Conservation (phyloP, 1,139 yeast species). For the Groenewaldozyma auringiensis region DNA sequence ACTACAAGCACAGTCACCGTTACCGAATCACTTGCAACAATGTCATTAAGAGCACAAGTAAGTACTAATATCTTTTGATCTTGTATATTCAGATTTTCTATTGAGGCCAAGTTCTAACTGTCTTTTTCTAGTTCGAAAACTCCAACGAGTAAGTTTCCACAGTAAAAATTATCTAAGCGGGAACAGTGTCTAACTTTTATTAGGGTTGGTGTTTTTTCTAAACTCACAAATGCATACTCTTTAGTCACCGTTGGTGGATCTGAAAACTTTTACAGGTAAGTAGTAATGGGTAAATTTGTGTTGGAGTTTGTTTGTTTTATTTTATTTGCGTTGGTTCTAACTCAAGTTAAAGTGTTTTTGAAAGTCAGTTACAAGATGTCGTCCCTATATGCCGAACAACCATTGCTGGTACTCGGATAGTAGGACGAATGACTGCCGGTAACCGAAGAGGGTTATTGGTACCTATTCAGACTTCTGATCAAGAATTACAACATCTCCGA, state of each 20-base stretch:
- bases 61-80: constrained; percentile 3
- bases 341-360: constrained; percentile 78
- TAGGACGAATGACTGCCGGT: constrained; percentile 98
- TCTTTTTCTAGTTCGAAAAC: constrained; percentile 70
- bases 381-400: constrained; percentile 96
- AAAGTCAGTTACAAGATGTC: constrained; percentile 94
- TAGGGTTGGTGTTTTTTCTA: constrained; percentile 91
- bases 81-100: not conserved
- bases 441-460: constrained; percentile 95
- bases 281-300: not conserved
- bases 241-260: constrained; percentile 97
- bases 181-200: constrained; percentile 3
- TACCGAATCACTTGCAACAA: constrained; percentile 5
- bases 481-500: constrained; percentile 94
- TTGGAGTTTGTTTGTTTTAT: not conserved
- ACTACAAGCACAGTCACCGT: too few species aligned
- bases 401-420: constrained; percentile 95
- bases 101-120: constrained; percentile 2
- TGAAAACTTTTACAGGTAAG: constrained; percentile 71
- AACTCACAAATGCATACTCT: constrained; percentile 92
- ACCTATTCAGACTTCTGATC: constrained; percentile 98
- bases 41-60: constrained; percentile 24
- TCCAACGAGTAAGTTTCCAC: constrained; percentile 63
- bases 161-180: not conserved
- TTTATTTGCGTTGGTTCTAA: too few species aligned